Evolutionary conservation across 176 grass and related monocot species (phyloP).

Genomic region (Avena sativa): DNA sequence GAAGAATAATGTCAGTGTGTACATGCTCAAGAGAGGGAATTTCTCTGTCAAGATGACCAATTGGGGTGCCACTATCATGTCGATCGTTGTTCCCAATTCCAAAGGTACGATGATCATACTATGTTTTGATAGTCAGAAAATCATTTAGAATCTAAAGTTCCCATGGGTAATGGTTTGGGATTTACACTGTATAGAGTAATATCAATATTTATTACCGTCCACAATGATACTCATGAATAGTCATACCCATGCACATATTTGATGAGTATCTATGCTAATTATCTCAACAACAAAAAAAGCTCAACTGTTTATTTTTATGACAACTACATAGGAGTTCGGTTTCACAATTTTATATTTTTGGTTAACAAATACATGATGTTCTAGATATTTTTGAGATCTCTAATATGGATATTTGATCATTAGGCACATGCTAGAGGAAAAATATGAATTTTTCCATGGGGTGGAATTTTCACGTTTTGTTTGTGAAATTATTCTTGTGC

Average conservation of each 20-base stretch:
- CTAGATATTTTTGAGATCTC: background rate
- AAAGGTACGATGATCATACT: constrained; percentile 41
- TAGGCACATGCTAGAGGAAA: background rate
- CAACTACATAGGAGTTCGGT: background rate
- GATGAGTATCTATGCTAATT: background rate
- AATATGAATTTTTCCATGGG: background rate
- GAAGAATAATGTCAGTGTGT: constrained; percentile 63
- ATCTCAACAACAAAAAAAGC: background rate
- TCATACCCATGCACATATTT: background rate
- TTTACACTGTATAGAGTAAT: no score
- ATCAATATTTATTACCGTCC: no score
- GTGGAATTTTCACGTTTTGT: background rate
- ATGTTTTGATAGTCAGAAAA: background rate
- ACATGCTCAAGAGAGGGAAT: constrained; percentile 70
- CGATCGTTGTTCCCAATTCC: constrained; percentile 68
- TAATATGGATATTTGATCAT: background rate
- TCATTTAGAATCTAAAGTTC: background rate
- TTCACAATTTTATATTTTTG: background rate
- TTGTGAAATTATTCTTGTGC: background rate
- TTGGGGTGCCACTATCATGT: constrained; percentile 70
- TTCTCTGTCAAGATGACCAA: constrained; percentile 84
- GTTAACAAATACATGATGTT: background rate
- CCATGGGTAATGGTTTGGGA: no score
- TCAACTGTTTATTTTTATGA: background rate
- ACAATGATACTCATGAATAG: background rate